phyloP scores from a whole-genome alignment of 2,329 filamentous ascomycete species.

The Pyrenophora seminiperda region DNA sequence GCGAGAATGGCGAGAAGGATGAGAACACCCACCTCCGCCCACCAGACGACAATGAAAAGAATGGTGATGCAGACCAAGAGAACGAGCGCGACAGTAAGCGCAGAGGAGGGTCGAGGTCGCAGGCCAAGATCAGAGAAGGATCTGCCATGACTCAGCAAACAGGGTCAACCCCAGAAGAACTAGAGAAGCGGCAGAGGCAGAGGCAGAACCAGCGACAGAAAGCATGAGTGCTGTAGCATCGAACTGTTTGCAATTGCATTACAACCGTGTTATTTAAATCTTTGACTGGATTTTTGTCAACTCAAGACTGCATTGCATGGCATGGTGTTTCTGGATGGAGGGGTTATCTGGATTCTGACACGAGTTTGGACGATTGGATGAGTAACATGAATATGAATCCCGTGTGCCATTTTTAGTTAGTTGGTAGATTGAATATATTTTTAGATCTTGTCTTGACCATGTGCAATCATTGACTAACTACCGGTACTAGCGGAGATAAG shows the following conservation, averaged over 20 bases:
- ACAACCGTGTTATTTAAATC: background rate
- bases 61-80: background rate
- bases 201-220: background rate
- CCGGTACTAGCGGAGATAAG: slow-evolving; percentile 1
- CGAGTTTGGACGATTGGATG: background rate
- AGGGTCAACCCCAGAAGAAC: background rate
- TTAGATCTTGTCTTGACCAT: background rate
- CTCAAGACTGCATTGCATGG: slow-evolving; percentile 8
- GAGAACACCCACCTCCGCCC: background rate
- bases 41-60: background rate
- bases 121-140: background rate
- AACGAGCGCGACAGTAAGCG: slow-evolving; percentile 5
- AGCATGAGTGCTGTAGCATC: background rate
- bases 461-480: too few species aligned
- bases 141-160: background rate
- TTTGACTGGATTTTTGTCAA: background rate
- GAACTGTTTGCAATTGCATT: background rate
- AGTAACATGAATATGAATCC: background rate
- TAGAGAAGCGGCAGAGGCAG: background rate
- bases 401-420: background rate
- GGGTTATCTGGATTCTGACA: background rate
- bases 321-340: slow-evolving; percentile 1
- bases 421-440: background rate
- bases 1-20: background rate
- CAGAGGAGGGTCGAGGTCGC: slow-evolving; percentile 15